Base-by-base conservation (phyloP, 148 eudicot genomes). In the Mesembryanthemum crystallinum region DNA sequence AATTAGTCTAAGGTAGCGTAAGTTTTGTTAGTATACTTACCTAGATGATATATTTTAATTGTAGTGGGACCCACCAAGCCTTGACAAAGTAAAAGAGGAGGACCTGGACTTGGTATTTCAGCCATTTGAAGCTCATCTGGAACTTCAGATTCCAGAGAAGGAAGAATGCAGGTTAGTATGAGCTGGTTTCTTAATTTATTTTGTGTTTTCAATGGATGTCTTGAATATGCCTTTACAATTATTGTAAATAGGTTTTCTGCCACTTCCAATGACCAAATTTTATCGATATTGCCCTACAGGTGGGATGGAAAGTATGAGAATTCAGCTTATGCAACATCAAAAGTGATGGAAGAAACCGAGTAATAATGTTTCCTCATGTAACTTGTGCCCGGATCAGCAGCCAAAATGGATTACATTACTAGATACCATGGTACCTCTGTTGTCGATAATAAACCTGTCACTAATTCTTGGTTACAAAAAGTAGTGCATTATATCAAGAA, bases 251-350 rank as follows among this genome's bases (percentile, higher is more conserved):
- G 7, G 13, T 14, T 14, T 39, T 20, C 11, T 32, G 4, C 24
- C 37, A 23, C 60, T 52, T 27, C 4, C 28, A 27, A 35, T 20
- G 37, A 42, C 52, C 8, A 9, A 39, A 32, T 49, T 5, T 29
- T 30, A 7, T 60, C 27, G 45, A 28, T 27, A 67, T 67, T 15
- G 5, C 57, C 27, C 23, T 77, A 69, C 88, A 92, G 99, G 87
- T 96, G 97, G 99, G 83, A 78, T 73, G 99, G 99, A 61, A 91
- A 86, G 86, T 95, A 90, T 68, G 99, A 96, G 79, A 82, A 88
- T 35, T 86, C 99, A 68, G 80, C 73, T 60, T 86, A 91, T 77
- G 80, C 82, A 51, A 81, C 80, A 58, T 64, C 59, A 52, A 79
- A 74, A 67, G 43, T 33, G 70, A 72, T 29, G 20, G 71, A 24